Evolutionary conservation across 169 alveolate genomes (phyloP), one percentile per base, ranked within the genome.

Genomic region (Plasmodium knowlesi): DNA sequence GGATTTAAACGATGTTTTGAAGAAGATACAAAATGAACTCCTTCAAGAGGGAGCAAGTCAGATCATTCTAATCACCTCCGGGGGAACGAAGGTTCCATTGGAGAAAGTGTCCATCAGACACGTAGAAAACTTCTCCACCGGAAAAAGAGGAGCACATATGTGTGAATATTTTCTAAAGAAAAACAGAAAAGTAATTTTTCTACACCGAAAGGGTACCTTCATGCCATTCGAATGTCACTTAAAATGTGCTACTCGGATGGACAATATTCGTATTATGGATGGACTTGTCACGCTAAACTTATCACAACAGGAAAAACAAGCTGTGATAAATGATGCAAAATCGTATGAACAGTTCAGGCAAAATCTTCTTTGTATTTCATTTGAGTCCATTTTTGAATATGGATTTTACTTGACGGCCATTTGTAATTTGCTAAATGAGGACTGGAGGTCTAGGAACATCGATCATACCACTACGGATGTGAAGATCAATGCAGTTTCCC

Each of bases 81-180:
- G 99, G 22, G 98, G 99, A 5, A 97, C 99, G 1, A 96, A 97
- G 70, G 98, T 97, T 16, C 98, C 98, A n/a, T 82, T 98, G 37
- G 98, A 98, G 83, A 96, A 94, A 70, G 96, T 95, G 25, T 94
- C 97, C 41, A 98, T 98, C 1, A 93, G 98, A 83, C 93, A 96
- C 10, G 95, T 98, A 14, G 98, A 98, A 67, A 98, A 98, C 50
- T 97, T 98, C 89, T 97, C 98, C 46, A 97, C 98, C 14, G 98
- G 98, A 5, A 70, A 85, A 83, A 95, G 98, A 82, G 99, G 99
- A 50, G 96, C 98, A 30, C 74, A 74, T 22, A 93, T 96, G 30
- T 96, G 98, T 50, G 98, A 97, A 82, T 94, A 96, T 32, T 74
- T 86, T 76, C 30, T 86, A 37, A 74, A 53, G 46, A 86, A 70